These are phyloP conservation scores for Acrocalymma vagum DNA, from an alignment of 2,329 filamentous ascomycete species.

Conservation along the genomic window DNA sequence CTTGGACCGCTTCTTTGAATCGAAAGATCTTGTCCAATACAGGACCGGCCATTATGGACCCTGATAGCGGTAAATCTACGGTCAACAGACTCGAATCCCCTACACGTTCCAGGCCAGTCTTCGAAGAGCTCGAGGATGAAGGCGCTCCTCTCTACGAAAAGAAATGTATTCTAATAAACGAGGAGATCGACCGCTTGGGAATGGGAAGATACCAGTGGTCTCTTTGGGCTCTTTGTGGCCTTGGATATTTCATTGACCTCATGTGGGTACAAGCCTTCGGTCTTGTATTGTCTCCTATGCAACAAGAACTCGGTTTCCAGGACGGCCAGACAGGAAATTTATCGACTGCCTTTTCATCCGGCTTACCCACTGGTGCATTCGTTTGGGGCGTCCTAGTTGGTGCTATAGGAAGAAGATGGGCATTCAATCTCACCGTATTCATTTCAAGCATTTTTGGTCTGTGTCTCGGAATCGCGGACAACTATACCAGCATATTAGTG, in stretches of 20 bases:
- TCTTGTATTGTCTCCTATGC: conserved; percentile 61
- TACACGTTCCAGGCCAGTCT: conserved; percentile 3
- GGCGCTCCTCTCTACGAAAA: conserved; percentile 48
- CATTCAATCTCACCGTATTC: conserved; percentile 67
- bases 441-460: conserved; percentile 63
- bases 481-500: conserved; percentile 61
- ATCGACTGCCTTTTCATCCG: conserved; percentile 63
- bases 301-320: conserved; percentile 65
- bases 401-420: conserved; percentile 62
- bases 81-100: no score
- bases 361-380: conserved; percentile 64
- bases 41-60: no score
- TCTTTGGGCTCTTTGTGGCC: conserved; percentile 62
- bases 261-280: conserved; percentile 68
- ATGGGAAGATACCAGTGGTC: conserved; percentile 65
- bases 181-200: conserved; percentile 61
- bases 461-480: conserved; percentile 59
- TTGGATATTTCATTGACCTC: conserved; percentile 65
- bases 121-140: conserved; percentile 19
- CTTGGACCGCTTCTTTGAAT: no score
- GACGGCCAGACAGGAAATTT: conserved; percentile 58
- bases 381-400: conserved; percentile 66
- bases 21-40: no score
- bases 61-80: no score
- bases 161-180: conserved; percentile 55